Evolutionary conservation across 2,329 filamentous ascomycete genomes (phyloP).

Genomic region (Aspergillus tamarii): DNA sequence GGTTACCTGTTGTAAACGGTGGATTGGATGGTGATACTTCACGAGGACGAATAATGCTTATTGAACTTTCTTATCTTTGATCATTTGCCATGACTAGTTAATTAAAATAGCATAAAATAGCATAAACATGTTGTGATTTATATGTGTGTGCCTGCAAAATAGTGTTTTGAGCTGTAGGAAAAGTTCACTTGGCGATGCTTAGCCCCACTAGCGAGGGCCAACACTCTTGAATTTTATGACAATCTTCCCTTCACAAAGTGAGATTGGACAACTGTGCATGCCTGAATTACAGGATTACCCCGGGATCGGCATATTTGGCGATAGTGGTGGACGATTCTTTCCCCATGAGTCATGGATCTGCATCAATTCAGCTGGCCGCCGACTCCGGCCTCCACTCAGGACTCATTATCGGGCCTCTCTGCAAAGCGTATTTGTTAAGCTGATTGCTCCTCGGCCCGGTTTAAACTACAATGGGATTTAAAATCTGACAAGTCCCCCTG

Average conservation of each 20-base stretch:
- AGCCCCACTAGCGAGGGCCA: neutral
- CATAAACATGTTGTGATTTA: neutral
- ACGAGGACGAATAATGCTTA: slow-evolving; percentile 1
- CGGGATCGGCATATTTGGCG: neutral
- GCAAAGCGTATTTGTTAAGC: neutral
- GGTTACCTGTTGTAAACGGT: neutral
- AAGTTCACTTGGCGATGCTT: neutral
- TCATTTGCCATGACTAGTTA: neutral
- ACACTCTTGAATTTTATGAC: neutral
- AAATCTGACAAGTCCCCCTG: neutral
- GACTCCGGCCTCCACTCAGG: slow-evolving; percentile 1
- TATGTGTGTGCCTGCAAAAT: neutral
- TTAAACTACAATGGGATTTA: neutral
- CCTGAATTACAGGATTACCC: neutral
- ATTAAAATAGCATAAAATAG: neutral
- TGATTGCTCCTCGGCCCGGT: neutral
- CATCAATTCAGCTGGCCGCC: neutral
- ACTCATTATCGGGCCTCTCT: neutral
- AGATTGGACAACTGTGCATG: neutral
- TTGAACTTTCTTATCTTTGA: neutral
- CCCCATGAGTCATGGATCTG: slow-evolving; percentile 5
- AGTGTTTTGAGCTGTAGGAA: neutral
- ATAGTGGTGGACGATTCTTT: neutral
- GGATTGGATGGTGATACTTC: neutral
- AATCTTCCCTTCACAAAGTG: neutral